Evolutionary conservation across 768 basidiomycete species (phyloP).

Genomic region (Mycena vulgaris): DNA sequence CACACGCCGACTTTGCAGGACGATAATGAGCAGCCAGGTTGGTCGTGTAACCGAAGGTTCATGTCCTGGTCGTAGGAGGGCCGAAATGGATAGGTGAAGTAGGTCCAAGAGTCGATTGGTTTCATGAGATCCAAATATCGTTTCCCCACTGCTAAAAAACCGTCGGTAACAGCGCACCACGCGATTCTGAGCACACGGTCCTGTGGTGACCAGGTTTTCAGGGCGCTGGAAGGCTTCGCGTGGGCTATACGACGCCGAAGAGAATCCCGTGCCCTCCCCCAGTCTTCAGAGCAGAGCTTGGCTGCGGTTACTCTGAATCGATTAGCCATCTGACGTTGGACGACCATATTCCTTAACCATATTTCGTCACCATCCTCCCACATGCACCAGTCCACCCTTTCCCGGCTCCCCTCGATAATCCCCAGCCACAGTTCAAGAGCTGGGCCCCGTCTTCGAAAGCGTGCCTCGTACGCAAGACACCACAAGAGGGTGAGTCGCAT

Average conservation of each 20-base stretch:
- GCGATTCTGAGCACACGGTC: slow-evolving; percentile 34
- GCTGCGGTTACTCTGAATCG: slow-evolving; percentile 10
- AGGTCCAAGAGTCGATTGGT: slow-evolving; percentile 26
- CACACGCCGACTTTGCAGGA: slow-evolving; percentile 34
- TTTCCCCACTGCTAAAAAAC: not conserved
- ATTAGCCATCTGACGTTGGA: slow-evolving; percentile 15
- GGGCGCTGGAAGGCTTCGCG: not conserved
- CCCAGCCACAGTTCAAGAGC: slow-evolving; percentile 34
- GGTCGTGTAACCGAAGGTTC: slow-evolving; percentile 23
- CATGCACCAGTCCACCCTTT: slow-evolving; percentile 32
- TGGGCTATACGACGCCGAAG: slow-evolving; percentile 15
- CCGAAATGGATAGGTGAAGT: slow-evolving; percentile 34
- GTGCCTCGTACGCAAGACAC: slow-evolving; percentile 35
- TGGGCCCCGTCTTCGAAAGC: slow-evolving; percentile 10
- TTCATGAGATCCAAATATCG: slow-evolving; percentile 21
- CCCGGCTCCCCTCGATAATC: slow-evolving; percentile 24
- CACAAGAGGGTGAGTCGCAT: slow-evolving; percentile 35
- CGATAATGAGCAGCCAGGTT: slow-evolving; percentile 20
- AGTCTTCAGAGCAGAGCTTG: slow-evolving; percentile 23
- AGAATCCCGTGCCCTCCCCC: slow-evolving; percentile 21
- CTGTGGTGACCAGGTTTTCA: slow-evolving; percentile 17
- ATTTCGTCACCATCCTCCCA: slow-evolving; percentile 34
- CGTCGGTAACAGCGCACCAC: slow-evolving; percentile 32
- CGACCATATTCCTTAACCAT: slow-evolving; percentile 29
- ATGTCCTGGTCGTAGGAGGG: slow-evolving; percentile 16